phyloP scores from a whole-genome alignment of 2,329 filamentous ascomycete species.

The Aspergillus texensis region DNA sequence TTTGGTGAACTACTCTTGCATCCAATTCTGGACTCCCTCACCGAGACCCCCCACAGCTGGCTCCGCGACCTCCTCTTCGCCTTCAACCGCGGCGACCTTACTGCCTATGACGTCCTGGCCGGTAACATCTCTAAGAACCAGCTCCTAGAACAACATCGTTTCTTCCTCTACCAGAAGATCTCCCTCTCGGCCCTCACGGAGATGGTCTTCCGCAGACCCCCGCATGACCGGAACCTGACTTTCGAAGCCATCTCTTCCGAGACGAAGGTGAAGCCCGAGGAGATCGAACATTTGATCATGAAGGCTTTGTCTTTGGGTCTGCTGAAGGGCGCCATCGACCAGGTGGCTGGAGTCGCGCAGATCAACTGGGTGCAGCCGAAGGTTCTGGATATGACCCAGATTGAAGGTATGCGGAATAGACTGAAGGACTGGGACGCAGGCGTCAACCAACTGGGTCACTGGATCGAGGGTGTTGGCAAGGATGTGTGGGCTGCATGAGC shows the following conservation, averaged over 20 bases:
- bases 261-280: slow-evolving; percentile 85
- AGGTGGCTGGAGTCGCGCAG: slow-evolving; percentile 89
- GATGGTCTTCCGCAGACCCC: slow-evolving; percentile 91
- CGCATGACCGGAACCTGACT: slow-evolving; percentile 92
- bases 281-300: slow-evolving; percentile 99
- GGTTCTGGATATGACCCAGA: slow-evolving; percentile 93
- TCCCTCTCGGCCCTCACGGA: slow-evolving; percentile 95
- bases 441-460: slow-evolving; percentile 93
- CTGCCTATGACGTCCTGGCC: slow-evolving; percentile 80
- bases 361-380: slow-evolving; percentile 99
- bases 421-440: slow-evolving; percentile 94
- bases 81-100: slow-evolving; percentile 93
- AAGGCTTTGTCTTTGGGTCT: slow-evolving; percentile 95
- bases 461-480: slow-evolving; percentile 91
- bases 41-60: slow-evolving; percentile 77
- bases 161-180: slow-evolving; percentile 94
- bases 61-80: slow-evolving; percentile 94
- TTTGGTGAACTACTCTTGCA: slow-evolving; percentile 98
- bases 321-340: slow-evolving; percentile 89
- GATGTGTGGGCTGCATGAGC: slow-evolving; percentile 86
- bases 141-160: slow-evolving; percentile 75
- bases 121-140: slow-evolving; percentile 79
- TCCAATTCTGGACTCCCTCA: slow-evolving; percentile 86
- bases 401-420: slow-evolving; percentile 84
- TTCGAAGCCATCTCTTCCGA: slow-evolving; percentile 86